Evolutionary conservation across 305 asterid species (phyloP), one percentile per base, ranked within the genome.

Genomic region (Fraxinus angustifolia): DNA sequence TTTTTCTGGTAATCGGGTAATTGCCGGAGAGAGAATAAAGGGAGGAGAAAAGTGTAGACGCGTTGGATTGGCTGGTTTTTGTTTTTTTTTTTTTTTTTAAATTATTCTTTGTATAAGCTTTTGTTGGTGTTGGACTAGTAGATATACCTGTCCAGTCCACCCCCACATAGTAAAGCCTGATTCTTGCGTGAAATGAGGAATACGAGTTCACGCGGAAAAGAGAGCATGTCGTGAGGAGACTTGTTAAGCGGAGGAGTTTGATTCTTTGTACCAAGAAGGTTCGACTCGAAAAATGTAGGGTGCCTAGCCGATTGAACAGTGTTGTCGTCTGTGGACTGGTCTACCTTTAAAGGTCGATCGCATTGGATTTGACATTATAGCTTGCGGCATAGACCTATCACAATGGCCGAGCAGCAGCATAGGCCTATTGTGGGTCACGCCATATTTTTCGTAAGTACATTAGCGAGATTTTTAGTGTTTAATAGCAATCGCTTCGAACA

Each of bases 1-100:
- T 76, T 84, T 60, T 83, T 81, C 85, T 73, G 86, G 84, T 68
- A 77, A 77, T 84, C 83, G 38, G 83, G 86, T 82, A 73, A 42
- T 34, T 85, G 88, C 81, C 83, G 80, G 82, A 76, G 82, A 78
- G 80, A 84, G 75, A 79, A 79, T 30, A 23, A 36, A 48, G 74
- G 40, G 19, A 68, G 19, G 36, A 11, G 73, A 68, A 30, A 26
- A 68, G 19, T 14, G 74, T 28, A 21, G 38, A 68, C 74, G 74
- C 38, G 74, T 68, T 11, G 31, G 40, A 68, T 68, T 30, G 36
- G 73, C 17, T 8, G 8, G n/a, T 0, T 65, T 23, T 23, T 8
- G n/a, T 0, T 65, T 23, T 23, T 8, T 50, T 26, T 23, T 1
- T 26, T 28, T 2, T 48, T 11, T 11, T 0, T 4, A 19, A 17